phyloP scores from a whole-genome alignment of 495 filamentous ascomycete species.

The Hypoxylon intermedium region DNA sequence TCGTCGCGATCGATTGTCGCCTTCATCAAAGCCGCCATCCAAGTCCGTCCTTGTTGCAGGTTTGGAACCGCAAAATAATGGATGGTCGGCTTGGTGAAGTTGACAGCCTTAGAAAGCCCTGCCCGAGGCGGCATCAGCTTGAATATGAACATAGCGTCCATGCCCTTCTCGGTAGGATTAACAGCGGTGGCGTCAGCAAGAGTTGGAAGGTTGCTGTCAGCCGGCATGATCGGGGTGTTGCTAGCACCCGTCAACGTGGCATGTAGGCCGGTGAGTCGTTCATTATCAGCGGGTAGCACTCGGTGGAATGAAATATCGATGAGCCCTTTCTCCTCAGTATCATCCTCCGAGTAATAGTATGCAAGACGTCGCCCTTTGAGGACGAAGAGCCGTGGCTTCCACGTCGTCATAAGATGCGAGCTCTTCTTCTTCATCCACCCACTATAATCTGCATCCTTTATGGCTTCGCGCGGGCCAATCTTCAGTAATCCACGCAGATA shows the following conservation, averaged over 20 bases:
- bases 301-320: constrained; percentile 98
- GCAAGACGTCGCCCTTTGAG: constrained; percentile 88
- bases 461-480: constrained; percentile 82
- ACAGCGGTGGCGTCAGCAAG: constrained; percentile 52
- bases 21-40: constrained; percentile 99
- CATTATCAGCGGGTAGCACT: constrained; percentile 92
- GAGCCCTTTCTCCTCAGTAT: constrained; percentile 89
- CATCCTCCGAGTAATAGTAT: constrained; percentile 94
- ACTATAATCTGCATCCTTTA: constrained; percentile 86
- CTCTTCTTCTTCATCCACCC: constrained; percentile 99
- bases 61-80: constrained; percentile 98
- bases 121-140: constrained; percentile 92
- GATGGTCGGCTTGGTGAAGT: constrained; percentile 94
- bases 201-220: constrained; percentile 66
- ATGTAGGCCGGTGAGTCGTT: constrained; percentile 86
- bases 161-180: constrained; percentile 51
- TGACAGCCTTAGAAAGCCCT: constrained; percentile 88
- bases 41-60: constrained; percentile 82
- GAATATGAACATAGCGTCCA: constrained; percentile 88
- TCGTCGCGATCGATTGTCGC: constrained; percentile 97
- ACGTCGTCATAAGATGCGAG: constrained; percentile 92
- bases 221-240: constrained; percentile 74
- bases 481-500: constrained; percentile 87
- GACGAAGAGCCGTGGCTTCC: constrained; percentile 95
- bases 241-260: constrained; percentile 89